Base-by-base conservation (phyloP, 805 yeast species). In the Wickerhamomyces subpelliculosus region DNA sequence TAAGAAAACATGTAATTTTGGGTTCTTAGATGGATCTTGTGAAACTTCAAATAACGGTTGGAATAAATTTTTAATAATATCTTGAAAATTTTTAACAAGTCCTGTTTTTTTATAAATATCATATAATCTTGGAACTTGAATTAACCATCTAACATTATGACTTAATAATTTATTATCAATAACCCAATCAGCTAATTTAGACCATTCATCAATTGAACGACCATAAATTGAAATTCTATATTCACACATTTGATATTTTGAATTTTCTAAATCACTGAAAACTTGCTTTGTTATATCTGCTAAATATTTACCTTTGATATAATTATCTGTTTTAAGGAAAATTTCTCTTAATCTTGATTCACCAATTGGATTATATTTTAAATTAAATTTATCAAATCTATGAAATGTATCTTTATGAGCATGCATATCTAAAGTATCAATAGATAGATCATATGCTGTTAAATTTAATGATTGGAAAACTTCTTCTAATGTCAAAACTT, bases 351-450 rank as follows among this genome's bases (percentile, higher is more conserved):
- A 67, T 60, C 99, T 80, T 17, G 98, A 93, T 64, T 93, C 98
- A 23, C 99, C 99, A 51, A 93, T 83, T 17, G 99, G 99, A 57
- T 93, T 93, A 65, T 93, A 93, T 60, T 93, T 94, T 65, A 93
- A 71, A 60, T 93, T 93, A 72, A 93, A 93, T 64, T 93, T 93
- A 63, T 93, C 99, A 57, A 93, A 93, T 52, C 99, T 74, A 62
- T 93, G 99, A 73, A 93, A 93, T 1, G 97, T 84, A 55, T 93
- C 99, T 47, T 89, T 84, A 61, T 93, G 98, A 5, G 99, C 99
- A 62, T 93, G 99, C 99, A 93, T 93, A 62, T 93, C 99, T 48
- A 93, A 72, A 2, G 98, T 94, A 55, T 93, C 99, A 52, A 93
- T 93, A 41, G 95, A 84, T 42, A 93, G 69, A 57, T 93, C 98